Percentiles rank a stretch among this genome's conserved stretches.
Evolutionary conservation across 2,329 filamentous ascomycete genomes (phyloP).

Genomic region (Dryadomyces quercivorus): DNA sequence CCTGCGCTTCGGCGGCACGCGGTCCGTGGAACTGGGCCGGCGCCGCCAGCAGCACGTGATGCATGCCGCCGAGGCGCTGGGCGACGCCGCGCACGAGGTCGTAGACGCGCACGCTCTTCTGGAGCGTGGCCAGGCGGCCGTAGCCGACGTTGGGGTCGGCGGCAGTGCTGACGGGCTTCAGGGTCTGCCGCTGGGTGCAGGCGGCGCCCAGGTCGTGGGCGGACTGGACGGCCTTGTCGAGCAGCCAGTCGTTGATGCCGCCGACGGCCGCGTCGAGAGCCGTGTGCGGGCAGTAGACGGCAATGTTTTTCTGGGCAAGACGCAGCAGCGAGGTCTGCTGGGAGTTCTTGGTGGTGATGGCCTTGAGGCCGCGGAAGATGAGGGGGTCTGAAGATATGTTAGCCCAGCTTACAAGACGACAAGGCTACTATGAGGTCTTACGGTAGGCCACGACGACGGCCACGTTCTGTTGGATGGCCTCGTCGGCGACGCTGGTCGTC

Average conservation of each 20-base stretch:
- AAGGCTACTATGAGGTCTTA: slow-evolving; percentile 25
- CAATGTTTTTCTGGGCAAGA: slow-evolving; percentile 75
- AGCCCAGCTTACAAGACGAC: slow-evolving; percentile 3
- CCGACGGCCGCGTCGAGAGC: slow-evolving; percentile 77
- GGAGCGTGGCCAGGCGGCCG: slow-evolving; percentile 35
- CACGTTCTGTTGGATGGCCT: slow-evolving; percentile 66
- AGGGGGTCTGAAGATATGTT: slow-evolving; percentile 58
- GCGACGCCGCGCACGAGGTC: slow-evolving; percentile 44
- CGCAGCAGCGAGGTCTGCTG: slow-evolving; percentile 79
- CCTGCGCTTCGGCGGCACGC: slow-evolving; percentile 34
- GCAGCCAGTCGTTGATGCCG: slow-evolving; percentile 90
- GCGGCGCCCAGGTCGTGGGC: slow-evolving; percentile 15
- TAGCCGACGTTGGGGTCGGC: slow-evolving; percentile 32
- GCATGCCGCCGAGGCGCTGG: slow-evolving; percentile 53
- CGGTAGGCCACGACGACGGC: slow-evolving; percentile 84
- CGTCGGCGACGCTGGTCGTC: slow-evolving; percentile 76
- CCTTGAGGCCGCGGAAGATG: slow-evolving; percentile 88
- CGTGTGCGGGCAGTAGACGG: slow-evolving; percentile 92
- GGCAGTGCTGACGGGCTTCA: slow-evolving; percentile 10
- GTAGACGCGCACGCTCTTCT: slow-evolving; percentile 23
- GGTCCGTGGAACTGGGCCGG: slow-evolving; percentile 38
- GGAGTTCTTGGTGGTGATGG: slow-evolving; percentile 68
- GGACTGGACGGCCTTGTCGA: slow-evolving; percentile 53
- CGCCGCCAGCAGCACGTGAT: slow-evolving; percentile 25
- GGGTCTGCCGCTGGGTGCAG: slow-evolving; percentile 11